Evolutionary conservation across 108 stramenopile species (phyloP), one percentile per base, ranked within the genome.

Genomic region (Cyclotella distinguenda): DNA sequence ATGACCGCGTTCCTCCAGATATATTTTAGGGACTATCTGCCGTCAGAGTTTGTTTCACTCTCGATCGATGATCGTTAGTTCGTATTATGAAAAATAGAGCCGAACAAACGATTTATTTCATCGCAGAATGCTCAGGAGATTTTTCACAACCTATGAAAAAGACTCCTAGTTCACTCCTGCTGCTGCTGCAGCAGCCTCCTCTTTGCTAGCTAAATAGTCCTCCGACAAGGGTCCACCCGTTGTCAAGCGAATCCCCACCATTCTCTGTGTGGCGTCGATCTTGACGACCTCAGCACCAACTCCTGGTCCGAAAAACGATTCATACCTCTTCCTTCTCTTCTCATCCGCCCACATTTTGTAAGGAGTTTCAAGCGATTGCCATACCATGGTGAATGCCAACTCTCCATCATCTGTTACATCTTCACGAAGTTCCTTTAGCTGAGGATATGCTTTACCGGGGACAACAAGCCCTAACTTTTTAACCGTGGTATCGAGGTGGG

Each of bases 321-420:
- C 95, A 66, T 97, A 97, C 64, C 91, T 91, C 62, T 86, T 75
- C 32, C 95, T 71, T 26, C 96, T 81, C 64, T 90, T 86, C 56
- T 94, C 93, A 53, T 97, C 97, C 22, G 93, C 95, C 97, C 97
- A 98, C 84, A 91, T 84, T 78, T 95, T 95, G 89, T 88, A 98
- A 35, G 97, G 97, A 13, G 97, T 97, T 49, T 93, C 94, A 23
- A 84, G 25, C 6, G 87, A 88, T 80, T 96, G 93, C 86, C 93
- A 98, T 0, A 97, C 88, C 93, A 98, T 93, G 47, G 91, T 86
- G 70, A 97, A 98, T 5, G 85, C 79, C 64, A 92, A 66, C 43
- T 91, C 87, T 4, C 88, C 89, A 39, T 90, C 80, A 7, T 78
- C 67, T 4, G 50, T 68, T 26, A 74, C 77, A 57, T 87, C 93